These are phyloP conservation scores for Musa beccarii DNA, from an alignment of 176 grass and related monocot genomes.

Conservation along the genomic window DNA sequence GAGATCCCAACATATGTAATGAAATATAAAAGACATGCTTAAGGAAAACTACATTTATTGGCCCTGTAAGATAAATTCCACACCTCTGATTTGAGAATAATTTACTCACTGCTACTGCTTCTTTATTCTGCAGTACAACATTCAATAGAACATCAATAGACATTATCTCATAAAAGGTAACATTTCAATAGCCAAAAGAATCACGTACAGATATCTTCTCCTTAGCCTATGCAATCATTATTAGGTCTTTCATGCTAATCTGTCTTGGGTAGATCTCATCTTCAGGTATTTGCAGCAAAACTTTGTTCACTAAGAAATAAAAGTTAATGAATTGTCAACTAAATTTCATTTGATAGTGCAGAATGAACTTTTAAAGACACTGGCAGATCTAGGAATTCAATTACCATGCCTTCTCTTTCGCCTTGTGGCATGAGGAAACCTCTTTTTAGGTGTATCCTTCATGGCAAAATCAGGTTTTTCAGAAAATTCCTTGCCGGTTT, in stretches of 20 bases:
- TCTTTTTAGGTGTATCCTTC: slow-evolving; percentile 33
- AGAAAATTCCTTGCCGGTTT: slow-evolving; percentile 26
- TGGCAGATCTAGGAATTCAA: background rate
- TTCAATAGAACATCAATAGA: slow-evolving; percentile 17
- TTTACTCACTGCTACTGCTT: slow-evolving; percentile 17
- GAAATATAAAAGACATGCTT: no score
- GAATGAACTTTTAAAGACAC: background rate
- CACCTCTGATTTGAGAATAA: slow-evolving; percentile 48
- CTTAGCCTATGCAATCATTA: slow-evolving; percentile 53
- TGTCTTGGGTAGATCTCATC: slow-evolving; percentile 43
- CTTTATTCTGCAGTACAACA: slow-evolving; percentile 32
- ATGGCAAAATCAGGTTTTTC: slow-evolving; percentile 18
- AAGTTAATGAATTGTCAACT: background rate
- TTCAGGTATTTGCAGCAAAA: slow-evolving; percentile 37
- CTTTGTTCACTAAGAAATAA: slow-evolving; percentile 38
- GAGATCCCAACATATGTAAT: background rate
- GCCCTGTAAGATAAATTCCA: background rate
- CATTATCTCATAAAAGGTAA: slow-evolving; percentile 7
- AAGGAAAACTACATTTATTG: no score
- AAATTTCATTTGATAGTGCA: background rate
- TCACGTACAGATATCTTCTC: slow-evolving; percentile 29
- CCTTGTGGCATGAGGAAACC: slow-evolving; percentile 53
- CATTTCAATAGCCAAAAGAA: slow-evolving; percentile 7
- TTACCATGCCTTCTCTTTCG: slow-evolving; percentile 50
- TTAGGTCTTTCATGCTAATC: slow-evolving; percentile 45